phyloP scores from a whole-genome alignment of 371 early-diverging fungal species.

The Rhizopus arrhizus region DNA sequence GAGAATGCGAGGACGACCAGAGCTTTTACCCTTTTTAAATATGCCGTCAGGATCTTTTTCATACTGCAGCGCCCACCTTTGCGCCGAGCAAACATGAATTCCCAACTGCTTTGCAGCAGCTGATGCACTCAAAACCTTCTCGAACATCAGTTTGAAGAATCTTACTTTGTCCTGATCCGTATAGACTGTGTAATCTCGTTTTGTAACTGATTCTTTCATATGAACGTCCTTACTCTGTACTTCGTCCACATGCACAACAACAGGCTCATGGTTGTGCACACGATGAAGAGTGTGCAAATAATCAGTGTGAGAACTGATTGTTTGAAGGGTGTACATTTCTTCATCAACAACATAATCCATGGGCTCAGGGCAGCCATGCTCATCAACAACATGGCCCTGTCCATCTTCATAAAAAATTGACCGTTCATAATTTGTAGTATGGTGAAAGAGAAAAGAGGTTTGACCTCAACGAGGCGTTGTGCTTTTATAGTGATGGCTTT shows the following conservation, averaged over 20 bases:
- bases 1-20: conserved; percentile 17
- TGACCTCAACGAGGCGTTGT: conserved; percentile 37
- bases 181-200: conserved; percentile 13
- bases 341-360: conserved; percentile 29
- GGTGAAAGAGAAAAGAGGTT: conserved; percentile 25
- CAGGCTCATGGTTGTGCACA: not conserved
- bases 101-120: not conserved
- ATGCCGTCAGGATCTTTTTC: conserved; percentile 17
- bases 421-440: conserved; percentile 6
- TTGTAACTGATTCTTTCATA: conserved; percentile 12
- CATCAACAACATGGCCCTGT: conserved; percentile 14
- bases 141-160: not conserved
- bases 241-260: conserved; percentile 4
- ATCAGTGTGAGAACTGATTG: conserved; percentile 15
- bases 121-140: no score
- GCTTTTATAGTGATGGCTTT: conserved; percentile 6
- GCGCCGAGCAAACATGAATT: conserved; percentile 8
- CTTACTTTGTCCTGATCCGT: conserved; percentile 14
- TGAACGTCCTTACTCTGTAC: conserved; percentile 1
- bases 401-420: conserved; percentile 17
- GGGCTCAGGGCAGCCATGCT: conserved; percentile 12
- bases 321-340: conserved; percentile 16
- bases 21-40: conserved; percentile 12
- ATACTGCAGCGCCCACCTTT: conserved; percentile 23
- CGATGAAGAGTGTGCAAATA: conserved; percentile 4